Evolutionary conservation across 495 filamentous ascomycete species (phyloP), one percentile per base, ranked within the genome.

Genomic region (Talaromyces ruber): DNA sequence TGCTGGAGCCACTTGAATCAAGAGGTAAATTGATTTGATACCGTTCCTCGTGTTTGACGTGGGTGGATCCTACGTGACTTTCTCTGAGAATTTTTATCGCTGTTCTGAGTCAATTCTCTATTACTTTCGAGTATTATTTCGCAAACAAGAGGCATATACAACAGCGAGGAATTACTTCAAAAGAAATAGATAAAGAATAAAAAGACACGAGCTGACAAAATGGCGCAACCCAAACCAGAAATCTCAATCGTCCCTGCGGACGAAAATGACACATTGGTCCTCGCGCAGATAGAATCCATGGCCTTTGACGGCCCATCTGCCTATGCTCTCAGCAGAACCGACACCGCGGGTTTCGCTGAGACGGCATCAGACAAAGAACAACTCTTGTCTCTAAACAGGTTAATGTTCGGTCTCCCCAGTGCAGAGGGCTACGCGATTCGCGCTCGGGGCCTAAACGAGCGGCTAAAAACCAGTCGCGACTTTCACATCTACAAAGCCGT

Each of bases 361-460:
- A n/a, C n/a, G 9, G 24, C 25, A 26, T 12, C 18, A 52, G 24
- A 52, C 50, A 26, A 18, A 29, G 59, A 52, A 21, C 43, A 37
- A 55, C 26, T 39, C 43, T 12, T 28, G 22, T 26, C 51, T 2
- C 57, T 47, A 11, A 43, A 30, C 26, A 14, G 51, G 7, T 3
- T 64, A 50, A 55, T 60, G 43, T 64, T 64, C 50, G 62, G 62
- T 25, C 43, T 32, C 14, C 58, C 62, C 30, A 60, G 29, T 12
- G 26, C 29, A 18, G 62, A 64, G 25, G 37, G 34, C 12, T 11
- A 43, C 18, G 24, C 16, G 3, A n/a, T n/a, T 14, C 34, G 43
- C 30, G 50, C 58, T 37, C 6, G 22, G 11, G 34, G 50, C 6
- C 6, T 64, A 24, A 28, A 12, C 4, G 43, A 60, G 32, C 22